Percentiles rank a stretch among this genome's conserved stretches.
phyloP scores from a whole-genome alignment of 192 early-diverging fungal species.

The Piromyces sp. region DNA sequence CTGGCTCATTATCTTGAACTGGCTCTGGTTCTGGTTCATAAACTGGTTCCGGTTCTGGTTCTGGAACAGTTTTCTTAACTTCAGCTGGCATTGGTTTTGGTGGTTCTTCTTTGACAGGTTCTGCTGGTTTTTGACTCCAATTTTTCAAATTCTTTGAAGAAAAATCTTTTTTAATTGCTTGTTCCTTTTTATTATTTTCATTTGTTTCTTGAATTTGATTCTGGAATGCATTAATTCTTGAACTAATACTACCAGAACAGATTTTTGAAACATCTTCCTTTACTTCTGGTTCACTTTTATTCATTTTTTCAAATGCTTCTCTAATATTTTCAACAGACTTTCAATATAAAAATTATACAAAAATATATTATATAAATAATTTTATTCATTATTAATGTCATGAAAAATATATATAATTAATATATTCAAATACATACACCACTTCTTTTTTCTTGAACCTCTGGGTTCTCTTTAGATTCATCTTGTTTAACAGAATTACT shows the following conservation, averaged over 20 bases:
- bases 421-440: too few relatives aligned
- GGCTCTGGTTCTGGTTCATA: neutral
- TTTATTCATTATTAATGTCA: too few relatives aligned
- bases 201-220: neutral
- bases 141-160: neutral
- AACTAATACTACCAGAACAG: neutral
- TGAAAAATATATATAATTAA: too few relatives aligned
- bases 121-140: neutral
- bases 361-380: too few relatives aligned
- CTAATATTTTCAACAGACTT: neutral
- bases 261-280: neutral
- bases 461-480: too few relatives aligned
- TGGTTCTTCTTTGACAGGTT: too few relatives aligned
- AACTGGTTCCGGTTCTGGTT: too few relatives aligned
- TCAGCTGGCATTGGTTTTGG: neutral
- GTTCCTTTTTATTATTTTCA: neutral
- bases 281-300: neutral
- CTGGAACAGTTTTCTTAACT: neutral
- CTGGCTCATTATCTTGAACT: neutral
- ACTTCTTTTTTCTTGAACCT: neutral
- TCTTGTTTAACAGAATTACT: too few relatives aligned
- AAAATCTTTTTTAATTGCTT: too few relatives aligned
- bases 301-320: neutral
- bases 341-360: neutral
- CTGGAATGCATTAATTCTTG: neutral